Evolutionary conservation across 768 basidiomycete genomes (phyloP).

Genomic region (Aureoboletus auriporus): DNA sequence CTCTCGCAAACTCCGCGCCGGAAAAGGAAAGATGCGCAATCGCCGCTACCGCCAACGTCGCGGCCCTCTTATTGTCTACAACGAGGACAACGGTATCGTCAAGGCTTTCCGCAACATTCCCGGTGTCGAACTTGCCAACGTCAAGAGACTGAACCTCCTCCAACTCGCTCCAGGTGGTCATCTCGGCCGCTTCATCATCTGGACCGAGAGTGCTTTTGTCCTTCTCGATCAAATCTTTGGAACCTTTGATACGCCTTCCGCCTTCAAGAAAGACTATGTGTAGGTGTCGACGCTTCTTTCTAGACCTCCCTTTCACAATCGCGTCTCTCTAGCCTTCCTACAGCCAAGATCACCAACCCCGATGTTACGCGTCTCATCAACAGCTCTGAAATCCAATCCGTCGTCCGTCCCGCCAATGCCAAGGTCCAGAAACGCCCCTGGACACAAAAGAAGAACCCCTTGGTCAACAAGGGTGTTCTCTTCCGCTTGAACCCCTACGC

Average conservation of each 20-base stretch:
- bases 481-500: conserved; percentile 99
- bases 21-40: conserved; percentile 96
- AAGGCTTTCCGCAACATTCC: conserved; percentile 99
- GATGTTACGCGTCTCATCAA: conserved; percentile 98
- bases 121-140: conserved; percentile 96
- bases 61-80: conserved; percentile 95
- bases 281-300: conserved; percentile 31
- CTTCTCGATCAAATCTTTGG: conserved; percentile 95
- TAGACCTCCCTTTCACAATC: background rate
- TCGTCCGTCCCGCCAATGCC: conserved; percentile 85
- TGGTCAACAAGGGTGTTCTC: conserved; percentile 88
- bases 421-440: conserved; percentile 89
- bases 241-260: conserved; percentile 84
- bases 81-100: conserved; percentile 95
- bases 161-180: conserved; percentile 99
- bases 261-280: conserved; percentile 88
- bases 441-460: conserved; percentile 99
- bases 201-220: conserved; percentile 93
- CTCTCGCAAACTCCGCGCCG: conserved; percentile 94
- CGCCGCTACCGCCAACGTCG: conserved; percentile 95
- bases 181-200: conserved; percentile 98
- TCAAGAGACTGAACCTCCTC: conserved; percentile 91
- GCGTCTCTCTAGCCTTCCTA: conserved; percentile 61
- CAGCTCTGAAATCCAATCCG: conserved; percentile 96
- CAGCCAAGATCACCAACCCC: conserved; percentile 95